phyloP scores from a whole-genome alignment of 495 filamentous ascomycete species.

The Sphaerosporella brunnea region DNA sequence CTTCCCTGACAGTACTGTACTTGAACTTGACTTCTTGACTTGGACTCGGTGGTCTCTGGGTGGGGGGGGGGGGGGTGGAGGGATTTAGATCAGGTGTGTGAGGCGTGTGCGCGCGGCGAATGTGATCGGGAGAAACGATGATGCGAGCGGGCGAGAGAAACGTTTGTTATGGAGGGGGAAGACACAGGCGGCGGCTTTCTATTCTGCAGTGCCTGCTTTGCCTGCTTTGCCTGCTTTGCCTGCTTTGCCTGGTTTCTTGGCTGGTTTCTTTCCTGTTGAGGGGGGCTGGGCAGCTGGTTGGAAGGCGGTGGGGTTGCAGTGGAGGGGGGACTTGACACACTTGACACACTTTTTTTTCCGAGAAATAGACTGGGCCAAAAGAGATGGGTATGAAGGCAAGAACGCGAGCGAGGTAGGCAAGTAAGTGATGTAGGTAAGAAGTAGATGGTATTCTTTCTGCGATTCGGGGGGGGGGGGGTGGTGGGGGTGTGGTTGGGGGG shows the following conservation, averaged over 20 bases:
- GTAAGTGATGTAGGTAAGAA: neutral
- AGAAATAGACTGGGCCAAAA: neutral
- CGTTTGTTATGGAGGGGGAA: too few relatives aligned
- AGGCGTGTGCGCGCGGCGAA: neutral
- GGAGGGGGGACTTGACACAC: neutral
- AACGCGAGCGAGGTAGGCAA: neutral
- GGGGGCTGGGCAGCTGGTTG: neutral
- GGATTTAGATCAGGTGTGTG: neutral
- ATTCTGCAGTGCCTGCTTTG: too few relatives aligned
- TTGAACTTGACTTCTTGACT: too few relatives aligned
- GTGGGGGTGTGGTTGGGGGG: too few relatives aligned
- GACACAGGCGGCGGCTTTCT: too few relatives aligned
- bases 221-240: too few relatives aligned
- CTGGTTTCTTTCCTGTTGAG: neutral
- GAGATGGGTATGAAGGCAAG: neutral
- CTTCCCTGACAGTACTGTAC: constrained; percentile 1
- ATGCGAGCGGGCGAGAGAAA: too few relatives aligned
- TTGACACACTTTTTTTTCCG: neutral
- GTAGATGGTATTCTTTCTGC: neutral
- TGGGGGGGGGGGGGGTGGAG: too few relatives aligned
- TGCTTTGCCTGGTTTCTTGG: neutral
- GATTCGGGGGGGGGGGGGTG: too few relatives aligned
- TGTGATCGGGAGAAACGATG: too few relatives aligned
- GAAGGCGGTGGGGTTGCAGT: neutral
- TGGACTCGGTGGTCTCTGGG: too few relatives aligned